Conservation (phyloP, 2,329 filamentous ascomycete genomes). For the Sporothrix pseudoabietina region DNA sequence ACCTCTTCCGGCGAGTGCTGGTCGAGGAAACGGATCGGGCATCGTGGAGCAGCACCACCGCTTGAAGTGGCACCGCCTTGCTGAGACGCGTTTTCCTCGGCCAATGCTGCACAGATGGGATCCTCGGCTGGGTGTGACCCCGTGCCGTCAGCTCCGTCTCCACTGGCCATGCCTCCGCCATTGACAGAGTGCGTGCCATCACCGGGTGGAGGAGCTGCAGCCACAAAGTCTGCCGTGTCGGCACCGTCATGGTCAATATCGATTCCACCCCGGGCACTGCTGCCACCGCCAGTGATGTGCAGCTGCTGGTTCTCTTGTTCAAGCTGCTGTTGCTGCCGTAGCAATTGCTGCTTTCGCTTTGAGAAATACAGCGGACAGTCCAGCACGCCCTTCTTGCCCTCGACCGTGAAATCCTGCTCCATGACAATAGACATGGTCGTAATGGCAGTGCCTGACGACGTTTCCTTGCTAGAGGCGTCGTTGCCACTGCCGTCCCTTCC, state of each 20-base stretch:
- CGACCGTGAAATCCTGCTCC: constrained; percentile 88
- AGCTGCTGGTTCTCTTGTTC: constrained; percentile 29
- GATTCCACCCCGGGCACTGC: background rate
- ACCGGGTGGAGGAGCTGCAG: constrained; percentile 34
- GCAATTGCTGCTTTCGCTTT: constrained; percentile 39
- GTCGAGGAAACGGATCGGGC: constrained; percentile 89
- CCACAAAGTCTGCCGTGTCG: constrained; percentile 35
- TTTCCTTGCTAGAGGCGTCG: constrained; percentile 53
- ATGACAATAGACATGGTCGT: constrained; percentile 67
- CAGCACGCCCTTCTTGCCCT: constrained; percentile 76
- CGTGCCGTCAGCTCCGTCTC: constrained; percentile 27
- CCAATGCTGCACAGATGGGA: constrained; percentile 66
- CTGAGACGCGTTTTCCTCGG: constrained; percentile 60
- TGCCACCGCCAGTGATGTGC: constrained; percentile 4
- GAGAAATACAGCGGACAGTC: constrained; percentile 74
- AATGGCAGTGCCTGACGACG: constrained; percentile 49
- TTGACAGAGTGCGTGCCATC: background rate
- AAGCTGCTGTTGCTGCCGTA: constrained; percentile 31
- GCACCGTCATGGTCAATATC: constrained; percentile 22
- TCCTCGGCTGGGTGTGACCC: constrained; percentile 55
- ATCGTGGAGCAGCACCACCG: constrained; percentile 59
- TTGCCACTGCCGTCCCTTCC: constrained; percentile 28
- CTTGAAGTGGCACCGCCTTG: constrained; percentile 47
- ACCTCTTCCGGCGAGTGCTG: constrained; percentile 92
- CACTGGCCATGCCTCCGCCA: background rate